Evolutionary conservation across 2,329 filamentous ascomycete species (phyloP).

Genomic region (Apiospora kogelbergensis): DNA sequence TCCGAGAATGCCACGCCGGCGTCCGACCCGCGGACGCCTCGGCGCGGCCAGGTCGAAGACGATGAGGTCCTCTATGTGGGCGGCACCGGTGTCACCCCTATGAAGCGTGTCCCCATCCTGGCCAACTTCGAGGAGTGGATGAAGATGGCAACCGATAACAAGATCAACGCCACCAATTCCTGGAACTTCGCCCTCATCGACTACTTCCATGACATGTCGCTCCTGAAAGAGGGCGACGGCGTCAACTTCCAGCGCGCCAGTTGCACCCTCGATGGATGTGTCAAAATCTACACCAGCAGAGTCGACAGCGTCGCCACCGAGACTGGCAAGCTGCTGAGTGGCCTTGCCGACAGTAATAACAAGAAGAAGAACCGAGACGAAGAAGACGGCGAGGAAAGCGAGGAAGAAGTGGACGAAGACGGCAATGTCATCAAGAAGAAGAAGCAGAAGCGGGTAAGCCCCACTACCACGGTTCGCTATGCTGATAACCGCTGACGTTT

Average conservation of each 20-base stretch:
- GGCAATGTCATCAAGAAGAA: conserved; percentile 58
- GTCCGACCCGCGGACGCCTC: conserved; percentile 58
- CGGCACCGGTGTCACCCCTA: conserved; percentile 81
- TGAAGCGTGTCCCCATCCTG: conserved; percentile 92
- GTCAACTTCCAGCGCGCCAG: conserved; percentile 99
- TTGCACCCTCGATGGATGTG: conserved; percentile 94
- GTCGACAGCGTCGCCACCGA: conserved; percentile 98
- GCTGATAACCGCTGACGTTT: not conserved
- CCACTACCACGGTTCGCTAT: not conserved
- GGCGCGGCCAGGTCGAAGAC: conserved; percentile 45
- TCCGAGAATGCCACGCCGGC: conserved; percentile 56
- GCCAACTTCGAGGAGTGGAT: conserved; percentile 99
- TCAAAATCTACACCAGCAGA: conserved; percentile 98
- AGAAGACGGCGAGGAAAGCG: conserved; percentile 66
- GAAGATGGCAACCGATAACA: conserved; percentile 99
- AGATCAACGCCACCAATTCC: conserved; percentile 96
- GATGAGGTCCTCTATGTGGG: conserved; percentile 66
- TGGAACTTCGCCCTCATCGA: conserved; percentile 99
- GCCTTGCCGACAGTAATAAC: conserved; percentile 82
- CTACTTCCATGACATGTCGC: conserved; percentile 98
- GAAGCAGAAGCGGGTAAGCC: conserved; percentile 70
- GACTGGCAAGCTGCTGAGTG: conserved; percentile 91
- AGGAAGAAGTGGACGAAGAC: conserved; percentile 63
- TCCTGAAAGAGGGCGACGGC: conserved; percentile 92
- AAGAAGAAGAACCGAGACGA: conserved; percentile 69